A percentile compares a stretch with the other conserved stretches of the same genome.
Evolutionary conservation across 2,329 filamentous ascomycete species (phyloP).

Genomic region (Pseudocercospora cruenta): DNA sequence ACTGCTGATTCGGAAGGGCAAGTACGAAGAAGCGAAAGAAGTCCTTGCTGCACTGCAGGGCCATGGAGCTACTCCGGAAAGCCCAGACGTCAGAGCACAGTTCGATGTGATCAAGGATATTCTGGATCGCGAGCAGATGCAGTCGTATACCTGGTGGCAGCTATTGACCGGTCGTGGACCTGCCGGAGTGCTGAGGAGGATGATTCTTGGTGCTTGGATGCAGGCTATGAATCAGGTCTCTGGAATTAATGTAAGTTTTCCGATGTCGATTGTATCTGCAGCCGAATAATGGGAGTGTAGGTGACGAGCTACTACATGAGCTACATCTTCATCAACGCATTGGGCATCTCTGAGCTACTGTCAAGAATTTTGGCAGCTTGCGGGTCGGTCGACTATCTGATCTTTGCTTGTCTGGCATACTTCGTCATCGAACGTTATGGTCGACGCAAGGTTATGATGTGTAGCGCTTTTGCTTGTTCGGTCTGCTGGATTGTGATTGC

Average conservation of each 20-base stretch:
- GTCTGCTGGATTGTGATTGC: conserved; percentile 56
- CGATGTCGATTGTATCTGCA: not conserved
- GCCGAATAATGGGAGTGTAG: not conserved
- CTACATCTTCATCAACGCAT: conserved; percentile 55
- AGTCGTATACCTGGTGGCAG: conserved; percentile 51
- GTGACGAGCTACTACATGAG: conserved; percentile 40
- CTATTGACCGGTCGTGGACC: conserved; percentile 50
- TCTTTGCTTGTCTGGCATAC: conserved; percentile 51
- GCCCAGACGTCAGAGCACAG: conserved; percentile 47
- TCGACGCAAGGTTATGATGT: conserved; percentile 55
- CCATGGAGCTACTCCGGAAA: conserved; percentile 47
- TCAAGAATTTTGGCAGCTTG: conserved; percentile 54
- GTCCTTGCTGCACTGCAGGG: conserved; percentile 52
- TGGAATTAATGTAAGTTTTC: conserved; percentile 32
- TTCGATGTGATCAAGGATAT: conserved; percentile 57
- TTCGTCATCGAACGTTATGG: conserved; percentile 55
- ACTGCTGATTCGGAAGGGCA: conserved; percentile 57
- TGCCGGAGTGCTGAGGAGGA: conserved; percentile 29
- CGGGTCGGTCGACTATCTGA: conserved; percentile 56
- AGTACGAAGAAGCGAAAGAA: conserved; percentile 53
- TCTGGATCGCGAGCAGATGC: conserved; percentile 50
- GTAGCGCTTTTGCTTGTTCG: conserved; percentile 52
- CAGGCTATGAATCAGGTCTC: conserved; percentile 35
- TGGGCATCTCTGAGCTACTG: conserved; percentile 55
- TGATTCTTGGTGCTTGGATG: conserved; percentile 34